Conservation (phyloP, 768 basidiomycete genomes). For the Hysterangium stoloniferum region DNA sequence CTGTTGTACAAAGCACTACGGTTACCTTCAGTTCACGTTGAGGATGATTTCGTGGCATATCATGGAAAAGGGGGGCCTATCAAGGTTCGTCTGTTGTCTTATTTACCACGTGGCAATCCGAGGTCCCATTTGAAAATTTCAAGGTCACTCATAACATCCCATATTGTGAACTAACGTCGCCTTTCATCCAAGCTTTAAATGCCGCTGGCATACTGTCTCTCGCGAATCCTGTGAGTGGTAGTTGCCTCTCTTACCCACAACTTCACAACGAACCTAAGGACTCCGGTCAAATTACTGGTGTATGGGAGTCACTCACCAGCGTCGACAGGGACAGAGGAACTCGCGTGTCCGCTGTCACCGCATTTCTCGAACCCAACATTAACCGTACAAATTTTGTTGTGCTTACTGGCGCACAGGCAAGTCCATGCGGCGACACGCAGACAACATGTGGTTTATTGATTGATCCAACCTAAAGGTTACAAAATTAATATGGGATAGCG, state of each 20-base stretch:
- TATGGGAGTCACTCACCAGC: slow-evolving; percentile 8
- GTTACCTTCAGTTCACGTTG: too few relatives aligned
- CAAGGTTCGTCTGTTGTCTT: slow-evolving; percentile 2
- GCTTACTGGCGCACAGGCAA: slow-evolving; percentile 6
- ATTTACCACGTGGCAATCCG: too few relatives aligned
- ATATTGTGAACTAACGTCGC: slow-evolving; percentile 3
- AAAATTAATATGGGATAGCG: not conserved
- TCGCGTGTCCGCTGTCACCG: slow-evolving; percentile 6
- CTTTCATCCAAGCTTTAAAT: slow-evolving; percentile 8
- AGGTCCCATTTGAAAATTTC: not conserved
- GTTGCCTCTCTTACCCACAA: not conserved
- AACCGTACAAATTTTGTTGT: slow-evolving; percentile 8
- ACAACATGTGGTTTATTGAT: not conserved
- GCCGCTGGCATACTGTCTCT: slow-evolving; percentile 4
- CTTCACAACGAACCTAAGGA: slow-evolving; percentile 1
- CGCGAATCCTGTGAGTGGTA: slow-evolving; percentile 2
- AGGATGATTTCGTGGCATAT: slow-evolving; percentile 2
- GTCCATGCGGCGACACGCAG: not conserved
- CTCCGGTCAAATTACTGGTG: slow-evolving; percentile 7
- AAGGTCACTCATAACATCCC: slow-evolving; percentile 6
- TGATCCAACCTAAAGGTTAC: not conserved
- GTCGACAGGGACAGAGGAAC: slow-evolving; percentile 9
- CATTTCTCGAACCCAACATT: slow-evolving; percentile 1
- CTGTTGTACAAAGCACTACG: too few relatives aligned
- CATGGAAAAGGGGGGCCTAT: slow-evolving; percentile 8